Base-by-base conservation (phyloP, 2,329 filamentous ascomycete species). In the Botrytis paeoniae region DNA sequence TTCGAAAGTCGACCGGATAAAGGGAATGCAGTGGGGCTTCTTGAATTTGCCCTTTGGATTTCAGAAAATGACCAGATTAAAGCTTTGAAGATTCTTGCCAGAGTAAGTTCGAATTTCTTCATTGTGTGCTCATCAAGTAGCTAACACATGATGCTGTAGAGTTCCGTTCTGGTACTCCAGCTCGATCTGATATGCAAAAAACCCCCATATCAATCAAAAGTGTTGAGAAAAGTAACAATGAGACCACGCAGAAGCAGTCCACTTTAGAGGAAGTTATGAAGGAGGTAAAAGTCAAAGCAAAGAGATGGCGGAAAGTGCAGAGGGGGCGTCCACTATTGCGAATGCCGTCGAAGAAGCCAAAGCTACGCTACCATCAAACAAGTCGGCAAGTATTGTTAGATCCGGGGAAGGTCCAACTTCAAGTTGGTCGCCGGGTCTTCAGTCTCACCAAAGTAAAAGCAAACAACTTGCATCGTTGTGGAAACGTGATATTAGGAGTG, bases 21-120 rank as follows among this genome's bases (percentile, higher is more conserved):
- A 18, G 18, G 45, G 5, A 22, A 39, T 29, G 35, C 18, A 22
- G n/a, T 37, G 37, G 32, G 16, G 4, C 43, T 35, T 25, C 43
- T 68, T 3, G 64, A 68, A 12, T 68, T 68, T 4, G 64, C 64
- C 7, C 45, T 68, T 29, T 68, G n/a, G 41, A 48, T 68, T 68
- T 7, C 45, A 51, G 22, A 54, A 9, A 68, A 68, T 22, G 48
- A 69, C 18, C 32, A 4, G n/a, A 14, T 69, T 16, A 39, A 59
- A 54, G 65, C 65, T 59, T 29, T 59, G 32, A 69, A 22, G 20
- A 22, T 41, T 69, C 65, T 69, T 29, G 35, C 48, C 25, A 39
- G 18, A 39, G 65, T 69, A 32, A 39, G 65, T 57, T 32, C 35
- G 10, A 16, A 20, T 32, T 14, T 2, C 25, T n/a, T 45, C 1